Conservation (phyloP, 1,284 basidiomycete species). For the Irpex lacteus region DNA sequence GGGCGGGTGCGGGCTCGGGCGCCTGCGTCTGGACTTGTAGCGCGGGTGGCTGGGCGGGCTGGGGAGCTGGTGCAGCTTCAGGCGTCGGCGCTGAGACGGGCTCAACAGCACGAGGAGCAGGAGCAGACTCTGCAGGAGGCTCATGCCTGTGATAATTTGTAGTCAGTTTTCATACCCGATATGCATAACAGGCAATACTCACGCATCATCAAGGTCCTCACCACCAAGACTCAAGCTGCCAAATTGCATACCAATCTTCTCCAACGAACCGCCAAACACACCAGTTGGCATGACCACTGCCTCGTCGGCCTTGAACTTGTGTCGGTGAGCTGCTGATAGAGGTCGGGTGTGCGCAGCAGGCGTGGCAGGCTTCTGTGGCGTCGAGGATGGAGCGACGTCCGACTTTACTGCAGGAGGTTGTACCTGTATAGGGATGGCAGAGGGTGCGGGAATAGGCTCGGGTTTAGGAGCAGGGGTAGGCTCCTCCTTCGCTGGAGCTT, state of each 20-base stretch:
- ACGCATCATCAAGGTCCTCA: slow-evolving; percentile 56
- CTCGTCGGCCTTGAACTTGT: slow-evolving; percentile 69
- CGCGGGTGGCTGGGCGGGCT: slow-evolving; percentile 18
- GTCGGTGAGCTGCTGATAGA: slow-evolving; percentile 48
- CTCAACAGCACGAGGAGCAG: slow-evolving; percentile 19
- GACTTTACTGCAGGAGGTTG: slow-evolving; percentile 24
- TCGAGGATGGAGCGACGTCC: slow-evolving; percentile 27
- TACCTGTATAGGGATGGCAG: slow-evolving; percentile 32
- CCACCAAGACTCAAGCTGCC: slow-evolving; percentile 73
- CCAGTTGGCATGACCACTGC: slow-evolving; percentile 72
- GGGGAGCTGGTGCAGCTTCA: slow-evolving; percentile 24
- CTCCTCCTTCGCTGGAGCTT: slow-evolving; percentile 22
- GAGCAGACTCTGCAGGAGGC: slow-evolving; percentile 12
- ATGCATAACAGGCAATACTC: slow-evolving; percentile 23
- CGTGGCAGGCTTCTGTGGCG: slow-evolving; percentile 34
- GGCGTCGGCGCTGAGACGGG: slow-evolving; percentile 26
- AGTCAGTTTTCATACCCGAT: background rate
- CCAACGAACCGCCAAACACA: slow-evolving; percentile 54
- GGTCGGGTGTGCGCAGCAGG: slow-evolving; percentile 41
- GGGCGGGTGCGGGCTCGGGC: slow-evolving; percentile 17
- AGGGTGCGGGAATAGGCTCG: slow-evolving; percentile 26
- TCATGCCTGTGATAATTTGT: slow-evolving; percentile 19
- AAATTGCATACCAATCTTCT: slow-evolving; percentile 83
- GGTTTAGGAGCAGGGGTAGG: slow-evolving; percentile 32
- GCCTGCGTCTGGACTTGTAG: slow-evolving; percentile 17